Evolutionary conservation across 2,329 filamentous ascomycete species (phyloP).

Genomic region (Apiospora hydei): DNA sequence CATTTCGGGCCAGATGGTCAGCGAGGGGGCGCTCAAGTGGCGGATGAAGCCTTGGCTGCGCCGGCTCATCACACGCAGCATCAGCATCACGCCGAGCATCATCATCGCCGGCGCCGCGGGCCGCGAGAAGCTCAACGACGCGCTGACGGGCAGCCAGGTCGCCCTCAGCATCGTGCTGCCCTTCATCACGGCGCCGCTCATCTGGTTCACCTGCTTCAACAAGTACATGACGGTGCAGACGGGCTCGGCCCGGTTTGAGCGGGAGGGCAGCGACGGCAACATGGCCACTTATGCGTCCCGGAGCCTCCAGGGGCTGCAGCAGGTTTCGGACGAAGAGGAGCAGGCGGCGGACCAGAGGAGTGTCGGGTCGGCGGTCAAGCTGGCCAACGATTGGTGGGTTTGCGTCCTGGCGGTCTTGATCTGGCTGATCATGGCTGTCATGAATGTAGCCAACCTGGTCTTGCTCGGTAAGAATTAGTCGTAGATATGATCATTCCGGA

Average conservation of each 20-base stretch:
- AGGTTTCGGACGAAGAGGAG: slow-evolving; percentile 31
- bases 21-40: slow-evolving; percentile 82
- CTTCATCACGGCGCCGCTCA: slow-evolving; percentile 81
- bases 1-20: slow-evolving; percentile 88
- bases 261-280: slow-evolving; percentile 38
- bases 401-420: slow-evolving; percentile 63
- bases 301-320: not conserved
- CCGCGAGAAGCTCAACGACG: slow-evolving; percentile 70
- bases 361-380: slow-evolving; percentile 54
- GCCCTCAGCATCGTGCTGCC: slow-evolving; percentile 80
- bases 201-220: slow-evolving; percentile 83
- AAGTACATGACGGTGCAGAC: slow-evolving; percentile 79
- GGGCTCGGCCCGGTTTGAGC: slow-evolving; percentile 47
- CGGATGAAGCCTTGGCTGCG: slow-evolving; percentile 78
- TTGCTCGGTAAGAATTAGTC: slow-evolving; percentile 32
- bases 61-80: slow-evolving; percentile 76
- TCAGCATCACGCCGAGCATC: slow-evolving; percentile 83
- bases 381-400: slow-evolving; percentile 77
- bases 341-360: slow-evolving; percentile 24
- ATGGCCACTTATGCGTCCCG: slow-evolving; percentile 19
- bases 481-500: not conserved
- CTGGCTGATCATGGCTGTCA: slow-evolving; percentile 76
- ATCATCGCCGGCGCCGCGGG: slow-evolving; percentile 84
- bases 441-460: slow-evolving; percentile 66
- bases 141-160: slow-evolving; percentile 80